Conservation (phyloP, 176 grass and related monocot genomes). For the Lolium rigidum region DNA sequence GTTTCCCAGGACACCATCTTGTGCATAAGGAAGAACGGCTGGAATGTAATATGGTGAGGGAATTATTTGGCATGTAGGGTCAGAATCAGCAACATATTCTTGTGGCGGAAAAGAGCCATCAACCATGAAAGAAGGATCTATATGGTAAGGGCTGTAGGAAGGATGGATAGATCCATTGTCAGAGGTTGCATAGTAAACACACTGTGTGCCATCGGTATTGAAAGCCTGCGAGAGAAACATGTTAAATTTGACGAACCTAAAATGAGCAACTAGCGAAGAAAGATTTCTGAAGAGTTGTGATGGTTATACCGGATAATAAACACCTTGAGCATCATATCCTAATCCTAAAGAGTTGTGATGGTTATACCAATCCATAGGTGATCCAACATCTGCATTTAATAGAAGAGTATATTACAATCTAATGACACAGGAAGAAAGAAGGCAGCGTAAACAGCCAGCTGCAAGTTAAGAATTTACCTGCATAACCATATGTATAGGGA, state of each 20-base stretch:
- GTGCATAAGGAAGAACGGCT: conserved; percentile 54
- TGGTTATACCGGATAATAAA: conserved; percentile 65
- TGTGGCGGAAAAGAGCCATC: conserved; percentile 55
- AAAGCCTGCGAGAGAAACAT: conserved; percentile 32
- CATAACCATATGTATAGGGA: conserved; percentile 60
- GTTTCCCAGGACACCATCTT: conserved; percentile 53
- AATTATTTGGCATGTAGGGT: conserved; percentile 57
- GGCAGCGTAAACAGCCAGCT: background rate
- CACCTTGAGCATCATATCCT: conserved; percentile 74
- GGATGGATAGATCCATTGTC: conserved; percentile 69
- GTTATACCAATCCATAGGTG: conserved; percentile 71
- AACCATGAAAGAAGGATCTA: conserved; percentile 47
- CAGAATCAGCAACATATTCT: conserved; percentile 59
- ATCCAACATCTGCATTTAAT: conserved; percentile 59
- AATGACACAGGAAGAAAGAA: background rate
- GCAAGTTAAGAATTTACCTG: conserved; percentile 46
- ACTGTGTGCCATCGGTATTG: conserved; percentile 63
- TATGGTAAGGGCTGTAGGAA: conserved; percentile 66
- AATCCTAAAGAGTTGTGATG: conserved; percentile 42
- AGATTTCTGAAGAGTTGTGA: conserved; percentile 43
- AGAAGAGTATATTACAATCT: conserved; percentile 15
- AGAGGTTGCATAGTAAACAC: conserved; percentile 61
- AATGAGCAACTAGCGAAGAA: background rate
- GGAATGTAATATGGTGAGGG: conserved; percentile 64
- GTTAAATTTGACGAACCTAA: conserved; percentile 12